These are phyloP conservation scores for Cetradonia linearis DNA, from an alignment of 495 filamentous ascomycete species.

Conservation along the genomic window DNA sequence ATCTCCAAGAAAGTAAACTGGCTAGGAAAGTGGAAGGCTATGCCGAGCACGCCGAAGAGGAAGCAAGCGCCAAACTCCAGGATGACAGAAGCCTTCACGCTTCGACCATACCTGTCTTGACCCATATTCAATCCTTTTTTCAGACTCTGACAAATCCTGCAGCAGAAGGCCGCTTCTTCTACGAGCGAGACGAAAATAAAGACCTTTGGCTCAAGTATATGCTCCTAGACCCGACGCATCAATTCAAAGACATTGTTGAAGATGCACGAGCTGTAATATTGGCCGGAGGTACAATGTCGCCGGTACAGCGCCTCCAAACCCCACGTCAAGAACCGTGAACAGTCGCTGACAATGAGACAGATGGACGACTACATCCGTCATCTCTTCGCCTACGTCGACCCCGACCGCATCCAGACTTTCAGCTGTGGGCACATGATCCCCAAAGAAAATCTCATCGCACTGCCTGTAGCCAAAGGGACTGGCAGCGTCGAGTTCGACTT, in stretches of 20 bases:
- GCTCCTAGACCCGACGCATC: conserved; percentile 84
- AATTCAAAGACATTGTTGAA: conserved; percentile 80
- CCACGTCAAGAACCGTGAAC: neutral
- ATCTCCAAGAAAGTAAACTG: conserved; percentile 85
- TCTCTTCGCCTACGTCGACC: conserved; percentile 66
- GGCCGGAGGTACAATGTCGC: conserved; percentile 95
- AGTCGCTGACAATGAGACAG: conserved; percentile 28
- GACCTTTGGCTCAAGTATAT: conserved; percentile 70
- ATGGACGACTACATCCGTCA: conserved; percentile 81
- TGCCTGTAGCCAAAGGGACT: conserved; percentile 46
- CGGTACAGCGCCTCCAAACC: conserved; percentile 35
- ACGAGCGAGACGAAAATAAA: conserved; percentile 43
- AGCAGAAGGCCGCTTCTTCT: conserved; percentile 79
- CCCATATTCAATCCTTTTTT: conserved; percentile 74
- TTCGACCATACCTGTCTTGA: conserved; percentile 60
- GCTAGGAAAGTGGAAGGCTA: conserved; percentile 94
- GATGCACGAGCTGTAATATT: conserved; percentile 82
- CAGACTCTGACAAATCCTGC: conserved; percentile 78
- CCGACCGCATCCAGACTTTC: conserved; percentile 59
- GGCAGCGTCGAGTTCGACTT: conserved; percentile 67
- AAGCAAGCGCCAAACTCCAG: conserved; percentile 27
- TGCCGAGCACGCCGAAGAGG: conserved; percentile 46
- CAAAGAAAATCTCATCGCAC: conserved; percentile 63
- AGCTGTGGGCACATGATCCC: conserved; percentile 96
- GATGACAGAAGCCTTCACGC: conserved; percentile 8